Base-by-base conservation (phyloP, 176 grass and related monocot genomes). In the Aegilops longissima region DNA sequence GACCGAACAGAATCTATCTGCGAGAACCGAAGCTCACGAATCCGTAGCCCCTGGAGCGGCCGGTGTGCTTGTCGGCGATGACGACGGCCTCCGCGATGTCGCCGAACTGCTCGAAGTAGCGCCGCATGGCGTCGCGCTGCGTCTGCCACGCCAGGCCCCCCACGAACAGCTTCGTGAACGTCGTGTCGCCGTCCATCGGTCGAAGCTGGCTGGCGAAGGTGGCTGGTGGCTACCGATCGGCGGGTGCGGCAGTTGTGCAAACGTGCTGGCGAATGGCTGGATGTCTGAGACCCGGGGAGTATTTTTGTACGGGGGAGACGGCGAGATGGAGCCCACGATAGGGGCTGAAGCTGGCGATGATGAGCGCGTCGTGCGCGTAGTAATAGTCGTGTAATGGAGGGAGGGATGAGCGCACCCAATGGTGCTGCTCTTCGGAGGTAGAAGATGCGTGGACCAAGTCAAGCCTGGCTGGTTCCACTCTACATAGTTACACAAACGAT, bases 1-100 rank as follows among this genome's bases (percentile, higher is more conserved):
- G 54, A 61, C 17, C 16, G 13, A 16, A 61, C 17, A 6, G 13
- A 40, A n/a, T 21, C 34, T 9, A 12, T 8, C 4, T 0, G 29
- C 27, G 66, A 31, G 77, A 61, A 30, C 4, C 0, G 44, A 24
- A 30, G 78, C 84, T 11, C 88, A 93, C 91, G 23, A 93, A 93
- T 27, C 91, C 91, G 75, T 93, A 93, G 61, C 91, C 91, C 66
- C 84, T 88, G 52, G 91, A 93, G 66, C 91, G 88, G 68, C 91
- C 88, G 14, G 88, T 93, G 75, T 93, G 89, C 88, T 90, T 93
- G 61, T 93, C 91, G 51, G 85, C 84, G 83, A 93, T 93, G 71
- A 93, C 82, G 63, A 93, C 88, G 69, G 88, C 91, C 85, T 90
- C 91, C 8, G 79, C 35, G 70, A 93, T 86, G 47, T 93, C 88